phyloP scores from a whole-genome alignment of 352 stramenopile species.

The Phytophthora multivora region DNA sequence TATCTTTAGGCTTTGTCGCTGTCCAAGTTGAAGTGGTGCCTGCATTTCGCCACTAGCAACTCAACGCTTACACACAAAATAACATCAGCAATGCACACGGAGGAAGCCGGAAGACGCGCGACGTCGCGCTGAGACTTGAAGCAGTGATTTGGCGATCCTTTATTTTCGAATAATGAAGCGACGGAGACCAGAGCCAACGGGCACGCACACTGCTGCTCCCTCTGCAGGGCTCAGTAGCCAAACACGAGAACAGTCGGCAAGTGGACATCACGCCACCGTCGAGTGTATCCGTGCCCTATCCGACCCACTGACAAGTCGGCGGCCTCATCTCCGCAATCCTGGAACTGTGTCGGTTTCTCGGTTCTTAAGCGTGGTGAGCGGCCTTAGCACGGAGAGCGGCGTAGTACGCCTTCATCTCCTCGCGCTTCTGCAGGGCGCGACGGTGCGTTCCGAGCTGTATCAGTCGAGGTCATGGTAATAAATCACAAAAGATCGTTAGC shows the following conservation, averaged over 20 bases:
- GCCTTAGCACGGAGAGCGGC: constrained; percentile 95
- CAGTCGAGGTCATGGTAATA: constrained; percentile 1
- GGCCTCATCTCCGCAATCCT: constrained; percentile 43
- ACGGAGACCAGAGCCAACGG: constrained; percentile 37
- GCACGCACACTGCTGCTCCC: constrained; percentile 16
- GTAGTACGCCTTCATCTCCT: constrained; percentile 99
- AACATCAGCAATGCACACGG: constrained; percentile 6
- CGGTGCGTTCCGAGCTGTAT: constrained; percentile 97
- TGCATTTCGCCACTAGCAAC: constrained; percentile 2
- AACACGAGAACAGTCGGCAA: constrained; percentile 28
- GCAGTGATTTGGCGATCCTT: constrained; percentile 72
- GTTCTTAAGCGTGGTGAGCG: constrained; percentile 70
- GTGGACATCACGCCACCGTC: constrained; percentile 35
- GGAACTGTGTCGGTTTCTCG: constrained; percentile 48
- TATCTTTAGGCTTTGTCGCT: too few relatives aligned
- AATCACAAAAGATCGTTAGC: constrained; percentile 26
- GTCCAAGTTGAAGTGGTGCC: constrained; percentile 1
- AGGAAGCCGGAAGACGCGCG: constrained; percentile 13
- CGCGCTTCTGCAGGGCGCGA: constrained; percentile 97
- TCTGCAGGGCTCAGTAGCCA: constrained; percentile 19
- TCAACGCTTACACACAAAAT: neutral
- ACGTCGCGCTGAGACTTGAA: constrained; percentile 28
- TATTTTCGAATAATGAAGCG: constrained; percentile 83
- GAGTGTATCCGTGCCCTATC: constrained; percentile 28
- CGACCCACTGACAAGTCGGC: constrained; percentile 33